These are phyloP conservation scores for Candolleomyces eurysporus DNA, from an alignment of 768 basidiomycete genomes.

Conservation along the genomic window DNA sequence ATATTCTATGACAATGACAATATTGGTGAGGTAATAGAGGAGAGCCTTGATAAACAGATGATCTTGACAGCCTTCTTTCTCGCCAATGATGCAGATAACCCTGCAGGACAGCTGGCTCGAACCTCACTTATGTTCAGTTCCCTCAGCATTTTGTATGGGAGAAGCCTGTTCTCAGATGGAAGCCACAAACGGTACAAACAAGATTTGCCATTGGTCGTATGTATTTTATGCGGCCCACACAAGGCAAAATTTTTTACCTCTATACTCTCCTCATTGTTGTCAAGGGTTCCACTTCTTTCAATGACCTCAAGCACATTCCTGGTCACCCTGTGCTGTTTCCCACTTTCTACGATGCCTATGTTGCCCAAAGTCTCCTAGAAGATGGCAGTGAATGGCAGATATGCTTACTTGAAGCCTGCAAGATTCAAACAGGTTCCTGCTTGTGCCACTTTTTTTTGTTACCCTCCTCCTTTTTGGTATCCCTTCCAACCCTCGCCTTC, in stretches of 20 bases:
- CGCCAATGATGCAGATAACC: conserved; percentile 21
- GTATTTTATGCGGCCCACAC: conserved; percentile 34
- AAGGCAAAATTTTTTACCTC: conserved; percentile 41
- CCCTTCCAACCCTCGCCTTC: no score
- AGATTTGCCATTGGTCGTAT: conserved; percentile 39
- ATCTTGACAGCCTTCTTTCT: conserved; percentile 29
- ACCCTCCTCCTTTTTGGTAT: no score
- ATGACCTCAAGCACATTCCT: conserved; percentile 17
- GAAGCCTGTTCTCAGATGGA: neutral
- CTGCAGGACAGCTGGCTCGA: neutral
- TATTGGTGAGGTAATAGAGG: conserved; percentile 18
- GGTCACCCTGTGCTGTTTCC: conserved; percentile 17
- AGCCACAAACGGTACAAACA: conserved; percentile 23
- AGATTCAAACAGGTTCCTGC: no score
- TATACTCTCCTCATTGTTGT: conserved; percentile 37
- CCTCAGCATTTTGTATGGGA: conserved; percentile 19
- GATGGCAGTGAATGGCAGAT: conserved; percentile 33
- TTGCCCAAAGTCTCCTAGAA: conserved; percentile 40
- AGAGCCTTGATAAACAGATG: conserved; percentile 13
- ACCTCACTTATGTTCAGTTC: conserved; percentile 33
- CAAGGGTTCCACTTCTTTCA: conserved; percentile 30
- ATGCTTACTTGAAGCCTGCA: no score
- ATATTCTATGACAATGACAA: conserved; percentile 29
- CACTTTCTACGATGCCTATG: conserved; percentile 40
- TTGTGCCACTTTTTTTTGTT: conserved; percentile 12